These are phyloP conservation scores for Chiua virens DNA, from an alignment of 768 basidiomycete genomes.

Conservation along the genomic window DNA sequence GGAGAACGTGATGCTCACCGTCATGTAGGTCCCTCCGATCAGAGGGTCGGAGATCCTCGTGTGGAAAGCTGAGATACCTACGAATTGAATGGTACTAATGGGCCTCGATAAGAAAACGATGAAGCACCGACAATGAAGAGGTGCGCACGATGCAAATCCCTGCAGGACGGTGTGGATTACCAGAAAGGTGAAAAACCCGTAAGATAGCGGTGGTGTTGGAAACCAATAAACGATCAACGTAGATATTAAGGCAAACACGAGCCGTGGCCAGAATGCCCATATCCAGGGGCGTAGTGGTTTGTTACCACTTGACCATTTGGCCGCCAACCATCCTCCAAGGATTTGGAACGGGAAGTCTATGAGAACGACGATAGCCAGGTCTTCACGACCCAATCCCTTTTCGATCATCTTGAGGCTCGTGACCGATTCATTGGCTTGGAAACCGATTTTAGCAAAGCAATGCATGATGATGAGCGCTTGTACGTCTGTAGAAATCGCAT, in stretches of 20 bases:
- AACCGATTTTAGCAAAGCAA: slow-evolving; percentile 90
- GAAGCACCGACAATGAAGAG: background rate
- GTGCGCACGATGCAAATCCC: slow-evolving; percentile 78
- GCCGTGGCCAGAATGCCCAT: slow-evolving; percentile 85
- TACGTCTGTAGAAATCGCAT: slow-evolving; percentile 58
- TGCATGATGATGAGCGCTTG: slow-evolving; percentile 86
- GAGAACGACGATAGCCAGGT: slow-evolving; percentile 91
- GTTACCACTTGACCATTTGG: slow-evolving; percentile 84
- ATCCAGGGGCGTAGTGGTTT: slow-evolving; percentile 86
- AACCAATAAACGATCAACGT: slow-evolving; percentile 83
- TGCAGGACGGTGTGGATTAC: slow-evolving; percentile 80
- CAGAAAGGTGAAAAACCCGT: slow-evolving; percentile 77
- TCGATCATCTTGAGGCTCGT: slow-evolving; percentile 94
- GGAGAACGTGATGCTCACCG: slow-evolving; percentile 50
- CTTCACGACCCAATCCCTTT: slow-evolving; percentile 94
- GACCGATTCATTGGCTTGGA: slow-evolving; percentile 90
- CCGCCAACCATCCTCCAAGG: slow-evolving; percentile 90
- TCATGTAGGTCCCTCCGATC: slow-evolving; percentile 99
- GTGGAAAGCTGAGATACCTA: slow-evolving; percentile 98
- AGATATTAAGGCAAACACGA: slow-evolving; percentile 68
- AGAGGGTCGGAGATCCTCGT: slow-evolving; percentile 94
- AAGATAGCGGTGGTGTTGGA: slow-evolving; percentile 72
- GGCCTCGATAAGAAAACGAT: slow-evolving; percentile 4
- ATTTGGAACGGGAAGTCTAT: slow-evolving; percentile 99
- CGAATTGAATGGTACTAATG: slow-evolving; percentile 93